phyloP scores from a whole-genome alignment of 371 early-diverging fungal genomes.

The Zopfochytrium polystomum region DNA sequence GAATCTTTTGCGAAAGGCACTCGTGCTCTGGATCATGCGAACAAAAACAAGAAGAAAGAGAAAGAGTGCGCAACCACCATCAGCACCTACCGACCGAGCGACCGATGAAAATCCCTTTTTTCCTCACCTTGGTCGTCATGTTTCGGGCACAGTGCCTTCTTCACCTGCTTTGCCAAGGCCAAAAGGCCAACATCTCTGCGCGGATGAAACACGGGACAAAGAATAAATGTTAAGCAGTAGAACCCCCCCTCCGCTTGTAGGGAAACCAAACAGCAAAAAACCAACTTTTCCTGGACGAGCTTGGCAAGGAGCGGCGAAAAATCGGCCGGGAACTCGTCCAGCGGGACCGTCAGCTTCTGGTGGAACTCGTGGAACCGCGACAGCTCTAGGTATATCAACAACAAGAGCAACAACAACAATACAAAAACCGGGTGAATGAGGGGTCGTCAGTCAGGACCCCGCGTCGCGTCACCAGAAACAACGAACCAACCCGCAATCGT shows the following conservation, averaged over 20 bases:
- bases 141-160: slow-evolving; percentile 10
- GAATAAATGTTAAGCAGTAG: no score
- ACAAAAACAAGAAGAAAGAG: no score
- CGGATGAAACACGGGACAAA: no score
- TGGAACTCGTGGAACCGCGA: neutral
- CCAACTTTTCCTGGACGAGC: slow-evolving; percentile 25
- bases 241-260: neutral
- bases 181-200: slow-evolving; percentile 1
- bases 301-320: slow-evolving; percentile 20
- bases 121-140: neutral
- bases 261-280: no score
- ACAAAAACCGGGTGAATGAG: no score
- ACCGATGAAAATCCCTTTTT: no score
- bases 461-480: no score
- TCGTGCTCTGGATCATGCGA: neutral
- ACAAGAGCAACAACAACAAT: no score
- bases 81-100: no score
- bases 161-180: slow-evolving; percentile 14
- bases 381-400: no score
- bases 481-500: neutral
- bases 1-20: neutral
- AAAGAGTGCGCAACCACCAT: no score
- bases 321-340: neutral
- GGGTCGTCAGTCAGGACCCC: no score
- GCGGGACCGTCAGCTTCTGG: neutral